Evolutionary conservation across 129 eudicot species (phyloP).

Genomic region (Arctium minus): DNA sequence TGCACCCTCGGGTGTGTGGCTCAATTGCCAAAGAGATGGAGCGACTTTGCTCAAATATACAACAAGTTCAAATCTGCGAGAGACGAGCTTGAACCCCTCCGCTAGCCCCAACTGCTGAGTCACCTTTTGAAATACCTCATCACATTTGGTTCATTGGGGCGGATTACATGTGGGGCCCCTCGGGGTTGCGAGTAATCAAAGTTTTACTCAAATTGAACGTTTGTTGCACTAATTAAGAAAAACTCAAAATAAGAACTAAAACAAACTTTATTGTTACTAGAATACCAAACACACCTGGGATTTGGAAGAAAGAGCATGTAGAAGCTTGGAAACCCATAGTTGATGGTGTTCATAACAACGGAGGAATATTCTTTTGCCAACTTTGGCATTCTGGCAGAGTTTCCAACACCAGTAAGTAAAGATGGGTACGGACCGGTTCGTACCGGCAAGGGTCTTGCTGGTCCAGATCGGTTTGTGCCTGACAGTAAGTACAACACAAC

Average conservation of each 20-base stretch:
- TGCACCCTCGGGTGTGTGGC: no score
- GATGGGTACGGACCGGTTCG: background rate
- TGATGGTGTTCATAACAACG: slow-evolving; percentile 53
- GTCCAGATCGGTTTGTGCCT: no score
- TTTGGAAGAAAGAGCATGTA: slow-evolving; percentile 48
- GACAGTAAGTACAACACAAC: background rate
- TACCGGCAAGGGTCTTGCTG: background rate
- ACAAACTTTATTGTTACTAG: background rate
- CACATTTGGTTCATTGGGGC: no score
- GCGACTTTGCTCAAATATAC: no score
- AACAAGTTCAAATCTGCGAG: no score
- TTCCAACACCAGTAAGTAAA: slow-evolving; percentile 25
- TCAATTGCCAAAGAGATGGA: no score
- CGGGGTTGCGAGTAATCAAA: no score
- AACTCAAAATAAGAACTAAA: no score
- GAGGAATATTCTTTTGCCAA: slow-evolving; percentile 55
- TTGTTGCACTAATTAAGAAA: background rate
- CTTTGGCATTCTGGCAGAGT: slow-evolving; percentile 61
- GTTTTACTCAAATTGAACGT: background rate
- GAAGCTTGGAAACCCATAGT: slow-evolving; percentile 56
- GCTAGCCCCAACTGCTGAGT: no score
- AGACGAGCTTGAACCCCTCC: no score
- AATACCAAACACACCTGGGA: slow-evolving; percentile 30
- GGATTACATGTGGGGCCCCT: no score
- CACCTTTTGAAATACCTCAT: no score